Base-by-base conservation (phyloP, 306 rosid genomes). In the Vigna hirtella region DNA sequence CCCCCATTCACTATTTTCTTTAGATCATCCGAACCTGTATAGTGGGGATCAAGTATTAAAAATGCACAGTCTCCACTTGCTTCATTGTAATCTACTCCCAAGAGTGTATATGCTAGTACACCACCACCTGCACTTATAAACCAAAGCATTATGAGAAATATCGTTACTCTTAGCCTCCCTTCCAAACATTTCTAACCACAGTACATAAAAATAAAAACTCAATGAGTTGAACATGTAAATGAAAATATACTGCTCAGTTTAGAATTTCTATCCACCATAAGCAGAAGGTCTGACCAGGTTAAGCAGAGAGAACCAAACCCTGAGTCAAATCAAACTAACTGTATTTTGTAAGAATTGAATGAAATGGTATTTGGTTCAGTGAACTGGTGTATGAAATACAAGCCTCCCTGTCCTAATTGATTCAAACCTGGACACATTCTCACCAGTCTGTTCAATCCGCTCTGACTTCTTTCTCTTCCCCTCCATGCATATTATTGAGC, bases 21-120 rank as follows among this genome's bases (percentile, higher is more conserved):
- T 82, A 74, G 72, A 38, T 95, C 98, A 38, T 95, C 98, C 4
- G 73, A 65, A 45, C 98, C 98, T 0, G 98, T 92, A 61, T 92
- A 95, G 83, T 95, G 98, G 34, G 98, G 98, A 91, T 95, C 98
- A 26, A 95, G 97, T 56, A 92, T 95, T 66, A 95, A 89, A 81
- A 92, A 95, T 0, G 97, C 98, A 15, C 96, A 91, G 80, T 95
- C 98, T 74, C 98, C 98, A 26, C 79, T 92, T 67, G 85, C 89
- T 77, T 95, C 98, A 49, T 92, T 91, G 85, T 87, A 95, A 81
- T 95, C 98, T 64, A 95, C 91, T 73, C 98, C 98, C 86, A 95
- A 69, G 6, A 95, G 98, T 40, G 98, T 95, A 83, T 95, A 95
- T 49, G 98, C 98, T 66, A 95, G 97, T 62, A 95, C 93, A 26